Evolutionary conservation across 192 early-diverging fungal genomes (phyloP).

Genomic region (Linderina pennispora): DNA sequence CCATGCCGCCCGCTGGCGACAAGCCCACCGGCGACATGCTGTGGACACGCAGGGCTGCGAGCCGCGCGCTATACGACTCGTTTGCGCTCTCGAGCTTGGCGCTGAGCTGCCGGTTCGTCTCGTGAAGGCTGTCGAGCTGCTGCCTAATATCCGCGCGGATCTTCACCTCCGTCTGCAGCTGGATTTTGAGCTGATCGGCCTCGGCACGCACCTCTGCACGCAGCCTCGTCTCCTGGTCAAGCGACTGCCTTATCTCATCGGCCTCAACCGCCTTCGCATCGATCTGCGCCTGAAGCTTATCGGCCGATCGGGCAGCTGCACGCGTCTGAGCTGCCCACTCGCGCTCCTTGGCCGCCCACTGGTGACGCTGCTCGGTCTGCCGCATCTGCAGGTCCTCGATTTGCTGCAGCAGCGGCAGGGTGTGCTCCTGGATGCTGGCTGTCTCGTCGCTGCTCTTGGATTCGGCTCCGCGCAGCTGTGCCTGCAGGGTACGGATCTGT

Average conservation of each 20-base stretch:
- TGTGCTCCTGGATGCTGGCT: conserved; percentile 37
- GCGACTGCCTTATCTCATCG: neutral
- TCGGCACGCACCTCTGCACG: conserved; percentile 6
- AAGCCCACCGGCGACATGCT: conserved; percentile 1
- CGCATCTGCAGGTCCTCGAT: conserved; percentile 38
- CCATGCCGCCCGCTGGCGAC: neutral
- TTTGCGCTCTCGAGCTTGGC: conserved; percentile 17
- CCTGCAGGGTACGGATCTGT: conserved; percentile 26
- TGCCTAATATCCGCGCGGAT: conserved; percentile 35
- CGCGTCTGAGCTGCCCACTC: conserved; percentile 17
- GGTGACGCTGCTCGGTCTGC: conserved; percentile 23
- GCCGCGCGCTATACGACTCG: too few species aligned
- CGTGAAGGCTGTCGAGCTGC: conserved; percentile 35
- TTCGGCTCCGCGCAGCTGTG: conserved; percentile 31
- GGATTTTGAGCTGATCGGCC: conserved; percentile 54
- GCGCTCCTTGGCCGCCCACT: conserved; percentile 24
- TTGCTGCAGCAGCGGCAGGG: conserved; percentile 40
- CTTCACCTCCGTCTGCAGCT: conserved; percentile 48
- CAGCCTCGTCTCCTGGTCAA: conserved; percentile 8
- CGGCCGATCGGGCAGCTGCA: conserved; percentile 7
- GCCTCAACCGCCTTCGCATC: conserved; percentile 3
- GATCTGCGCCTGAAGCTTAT: conserved; percentile 7
- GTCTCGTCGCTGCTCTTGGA: conserved; percentile 22
- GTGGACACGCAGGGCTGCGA: conserved; percentile 5
- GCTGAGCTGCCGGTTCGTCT: conserved; percentile 8